Percentiles rank a stretch among this genome's conserved stretches.
These are phyloP conservation scores for Cladosporium sp. DNA, from an alignment of 2,329 filamentous ascomycete species.

Conservation along the genomic window DNA sequence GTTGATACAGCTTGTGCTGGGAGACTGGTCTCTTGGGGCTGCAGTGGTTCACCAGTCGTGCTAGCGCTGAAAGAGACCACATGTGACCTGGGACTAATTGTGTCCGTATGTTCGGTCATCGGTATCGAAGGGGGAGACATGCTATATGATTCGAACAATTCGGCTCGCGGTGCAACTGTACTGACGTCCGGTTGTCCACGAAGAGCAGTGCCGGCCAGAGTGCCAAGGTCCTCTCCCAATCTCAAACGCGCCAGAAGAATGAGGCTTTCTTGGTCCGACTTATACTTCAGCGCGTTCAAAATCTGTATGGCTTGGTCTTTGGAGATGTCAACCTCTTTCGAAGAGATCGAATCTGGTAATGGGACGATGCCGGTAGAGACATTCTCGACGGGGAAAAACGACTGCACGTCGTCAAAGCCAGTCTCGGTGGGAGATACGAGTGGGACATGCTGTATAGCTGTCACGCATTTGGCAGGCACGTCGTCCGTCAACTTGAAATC, in stretches of 20 bases:
- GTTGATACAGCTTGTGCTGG: neutral
- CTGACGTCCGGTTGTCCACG: neutral
- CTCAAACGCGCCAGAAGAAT: slow-evolving; percentile 1
- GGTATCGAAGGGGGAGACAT: no score
- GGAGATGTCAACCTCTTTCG: neutral
- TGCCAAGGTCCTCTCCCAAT: neutral
- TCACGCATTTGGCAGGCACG: neutral
- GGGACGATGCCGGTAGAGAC: neutral
- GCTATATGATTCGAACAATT: neutral
- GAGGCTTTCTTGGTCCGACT: slow-evolving; percentile 3
- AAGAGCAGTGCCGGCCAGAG: neutral
- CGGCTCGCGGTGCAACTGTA: neutral
- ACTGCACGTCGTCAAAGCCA: neutral
- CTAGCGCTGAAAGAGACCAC: no score
- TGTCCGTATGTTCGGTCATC: no score
- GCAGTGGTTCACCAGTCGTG: no score
- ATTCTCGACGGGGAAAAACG: neutral
- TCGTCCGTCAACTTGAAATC: neutral
- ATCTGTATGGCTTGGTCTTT: neutral
- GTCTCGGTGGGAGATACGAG: neutral
- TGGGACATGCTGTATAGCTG: neutral
- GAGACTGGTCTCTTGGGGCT: no score
- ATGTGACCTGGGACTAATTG: no score
- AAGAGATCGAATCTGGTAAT: neutral
- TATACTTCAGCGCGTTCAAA: neutral